Evolutionary conservation across 805 yeast genomes (phyloP).

Genomic region (Saccharomycopsis sp.): DNA sequence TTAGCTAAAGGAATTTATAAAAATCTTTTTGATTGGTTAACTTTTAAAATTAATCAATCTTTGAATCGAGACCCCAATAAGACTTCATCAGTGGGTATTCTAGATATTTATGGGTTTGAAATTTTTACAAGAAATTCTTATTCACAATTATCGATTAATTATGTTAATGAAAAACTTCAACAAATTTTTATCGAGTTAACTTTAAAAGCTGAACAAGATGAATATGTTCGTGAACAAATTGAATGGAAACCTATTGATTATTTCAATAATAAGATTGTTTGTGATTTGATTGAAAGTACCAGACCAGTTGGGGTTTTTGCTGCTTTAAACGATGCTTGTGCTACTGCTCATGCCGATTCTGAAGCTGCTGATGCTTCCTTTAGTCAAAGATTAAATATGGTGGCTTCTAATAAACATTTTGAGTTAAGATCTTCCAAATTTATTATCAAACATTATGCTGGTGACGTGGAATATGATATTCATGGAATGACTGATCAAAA

Average conservation of each 20-base stretch:
- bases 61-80: conserved; percentile 42
- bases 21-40: conserved; percentile 94
- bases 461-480: conserved; percentile 92
- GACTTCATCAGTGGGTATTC: conserved; percentile 74
- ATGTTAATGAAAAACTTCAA: conserved; percentile 91
- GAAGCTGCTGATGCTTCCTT: conserved; percentile 94
- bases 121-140: conserved; percentile 91
- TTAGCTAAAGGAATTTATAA: conserved; percentile 89
- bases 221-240: conserved; percentile 88
- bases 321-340: conserved; percentile 91
- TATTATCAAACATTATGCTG: conserved; percentile 92
- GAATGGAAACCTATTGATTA: conserved; percentile 97
- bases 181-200: conserved; percentile 95
- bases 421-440: conserved; percentile 83
- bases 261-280: conserved; percentile 91
- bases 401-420: conserved; percentile 74
- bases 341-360: conserved; percentile 97
- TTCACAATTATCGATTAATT: conserved; percentile 91
- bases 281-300: conserved; percentile 87
- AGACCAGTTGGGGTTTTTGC: conserved; percentile 97
- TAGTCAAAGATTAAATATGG: conserved; percentile 81
- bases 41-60: conserved; percentile 76
- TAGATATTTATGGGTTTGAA: conserved; percentile 95
- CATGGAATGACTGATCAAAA: conserved; percentile 91
- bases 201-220: conserved; percentile 94